Conservation (phyloP, 1,284 basidiomycete genomes). For the Meira nashicola region DNA sequence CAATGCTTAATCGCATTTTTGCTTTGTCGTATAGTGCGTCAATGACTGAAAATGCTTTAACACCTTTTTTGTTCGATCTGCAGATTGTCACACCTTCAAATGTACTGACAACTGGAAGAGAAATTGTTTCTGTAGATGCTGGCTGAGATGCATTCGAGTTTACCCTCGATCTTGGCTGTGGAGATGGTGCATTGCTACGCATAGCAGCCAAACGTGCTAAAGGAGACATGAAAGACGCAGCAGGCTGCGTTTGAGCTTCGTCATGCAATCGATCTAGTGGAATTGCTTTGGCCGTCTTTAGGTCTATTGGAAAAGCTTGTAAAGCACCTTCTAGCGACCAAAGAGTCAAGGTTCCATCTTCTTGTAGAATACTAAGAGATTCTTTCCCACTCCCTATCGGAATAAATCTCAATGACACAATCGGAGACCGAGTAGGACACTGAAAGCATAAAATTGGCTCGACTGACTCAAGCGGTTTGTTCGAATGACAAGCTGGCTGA, state of each 20-base stretch:
- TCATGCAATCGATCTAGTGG: neutral
- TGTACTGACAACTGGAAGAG: no score
- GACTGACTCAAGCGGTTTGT: neutral
- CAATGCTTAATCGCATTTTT: no score
- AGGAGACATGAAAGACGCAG: constrained; percentile 1
- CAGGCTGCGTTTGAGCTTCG: neutral
- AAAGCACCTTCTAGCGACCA: constrained; percentile 26
- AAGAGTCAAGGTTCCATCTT: constrained; percentile 22
- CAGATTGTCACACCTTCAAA: no score
- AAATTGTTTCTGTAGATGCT: neutral
- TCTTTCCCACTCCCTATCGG: neutral
- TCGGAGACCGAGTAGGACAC: neutral
- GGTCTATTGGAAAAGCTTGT: constrained; percentile 21
- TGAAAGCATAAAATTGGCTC: neutral
- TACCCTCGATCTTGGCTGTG: constrained; percentile 2
- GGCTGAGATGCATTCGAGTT: neutral
- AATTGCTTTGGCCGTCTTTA: constrained; percentile 7
- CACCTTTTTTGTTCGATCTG: no score
- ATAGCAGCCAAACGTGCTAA: constrained; percentile 4
- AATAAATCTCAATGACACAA: neutral
- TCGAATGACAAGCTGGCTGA: no score
- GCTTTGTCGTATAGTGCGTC: no score
- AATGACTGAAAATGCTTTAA: no score
- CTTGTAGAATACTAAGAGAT: constrained; percentile 21
- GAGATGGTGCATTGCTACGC: neutral